Conservation (phyloP, 331 rosid species). For the Quercus tomentella region DNA sequence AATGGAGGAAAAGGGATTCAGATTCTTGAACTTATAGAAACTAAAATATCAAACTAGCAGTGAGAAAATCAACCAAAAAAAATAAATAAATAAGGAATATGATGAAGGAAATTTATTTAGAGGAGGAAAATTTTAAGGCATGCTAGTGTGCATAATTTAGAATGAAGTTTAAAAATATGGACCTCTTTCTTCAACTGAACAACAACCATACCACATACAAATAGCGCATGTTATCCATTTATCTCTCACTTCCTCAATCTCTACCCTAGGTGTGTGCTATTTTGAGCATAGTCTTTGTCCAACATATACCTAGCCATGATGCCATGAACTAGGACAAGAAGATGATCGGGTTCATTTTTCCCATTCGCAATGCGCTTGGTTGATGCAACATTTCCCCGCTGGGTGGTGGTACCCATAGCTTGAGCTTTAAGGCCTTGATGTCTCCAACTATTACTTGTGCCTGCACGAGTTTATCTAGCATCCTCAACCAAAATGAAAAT, state of each 20-base stretch:
- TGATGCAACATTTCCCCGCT: slow-evolving; percentile 43
- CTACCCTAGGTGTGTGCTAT: not conserved
- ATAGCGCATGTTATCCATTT: not conserved
- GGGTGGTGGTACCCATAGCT: slow-evolving; percentile 58
- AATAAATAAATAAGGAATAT: not conserved
- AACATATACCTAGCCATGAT: slow-evolving; percentile 76
- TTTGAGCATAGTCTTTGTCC: not conserved
- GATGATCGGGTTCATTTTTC: slow-evolving; percentile 72
- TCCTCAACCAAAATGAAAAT: slow-evolving; percentile 6
- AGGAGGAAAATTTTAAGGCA: not conserved
- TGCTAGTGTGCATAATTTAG: not conserved
- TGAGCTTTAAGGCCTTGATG: slow-evolving; percentile 54
- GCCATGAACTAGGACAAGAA: slow-evolving; percentile 97
- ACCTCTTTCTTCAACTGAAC: not conserved
- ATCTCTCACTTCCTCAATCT: not conserved
- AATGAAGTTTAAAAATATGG: not conserved
- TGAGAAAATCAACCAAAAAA: not conserved
- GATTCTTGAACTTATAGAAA: not conserved
- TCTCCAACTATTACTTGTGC: slow-evolving; percentile 43
- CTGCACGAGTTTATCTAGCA: slow-evolving; percentile 40
- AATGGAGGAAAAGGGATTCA: not conserved
- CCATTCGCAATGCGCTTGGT: slow-evolving; percentile 29
- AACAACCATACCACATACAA: not conserved
- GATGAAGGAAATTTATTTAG: not conserved
- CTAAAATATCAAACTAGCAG: not conserved